Evolutionary conservation across 192 early-diverging fungal genomes (phyloP), one percentile per base, ranked within the genome.

Genomic region (Entomortierella lignicola): DNA sequence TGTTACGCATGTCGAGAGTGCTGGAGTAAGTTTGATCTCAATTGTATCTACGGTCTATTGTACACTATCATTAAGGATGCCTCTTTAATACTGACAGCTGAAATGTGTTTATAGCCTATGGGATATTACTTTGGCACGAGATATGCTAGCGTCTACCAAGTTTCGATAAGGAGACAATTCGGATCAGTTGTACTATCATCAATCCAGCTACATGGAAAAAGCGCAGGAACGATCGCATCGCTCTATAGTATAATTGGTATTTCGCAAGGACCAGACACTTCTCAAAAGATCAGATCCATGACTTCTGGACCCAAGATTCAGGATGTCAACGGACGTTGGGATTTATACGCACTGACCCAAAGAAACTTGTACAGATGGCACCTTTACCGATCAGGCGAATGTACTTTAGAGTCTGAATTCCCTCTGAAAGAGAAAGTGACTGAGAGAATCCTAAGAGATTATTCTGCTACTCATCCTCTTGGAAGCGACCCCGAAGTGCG

Each of bases 301-400:
- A 70, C 68, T 29, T 79, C 75, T 17, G 75, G 75, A 60, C 75
- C 75, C 31, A 79, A 65, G 52, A 44, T 60, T 39, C 75, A 79
- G 39, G 75, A 79, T 30, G 63, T 37, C 1, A 55, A 70, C 27
- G 75, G 75, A 50, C 55, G 75, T 15, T 79, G 75, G 75, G 68
- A 79, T 41, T 17, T 79, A 20, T 79, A 44, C 48, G 62, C 58
- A 18, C 52, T 79, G 68, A 79, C 67, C 17, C 67, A 67, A 30
- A 58, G 56, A 66, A 53, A 66, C 3, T 66, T 79, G 8, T 29
- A 65, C 43, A 65, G 58, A 27, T 79, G 75, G 75, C 62, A 66
- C 29, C 30, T 79, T 21, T 42, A 60, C 48, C 60, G 75, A 39
- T 69, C 67, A 15, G 75, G 75, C 47, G 75, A 79, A 26, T 64